Conservation (phyloP, 2,329 filamentous ascomycete species). For the Fusarium sp. region DNA sequence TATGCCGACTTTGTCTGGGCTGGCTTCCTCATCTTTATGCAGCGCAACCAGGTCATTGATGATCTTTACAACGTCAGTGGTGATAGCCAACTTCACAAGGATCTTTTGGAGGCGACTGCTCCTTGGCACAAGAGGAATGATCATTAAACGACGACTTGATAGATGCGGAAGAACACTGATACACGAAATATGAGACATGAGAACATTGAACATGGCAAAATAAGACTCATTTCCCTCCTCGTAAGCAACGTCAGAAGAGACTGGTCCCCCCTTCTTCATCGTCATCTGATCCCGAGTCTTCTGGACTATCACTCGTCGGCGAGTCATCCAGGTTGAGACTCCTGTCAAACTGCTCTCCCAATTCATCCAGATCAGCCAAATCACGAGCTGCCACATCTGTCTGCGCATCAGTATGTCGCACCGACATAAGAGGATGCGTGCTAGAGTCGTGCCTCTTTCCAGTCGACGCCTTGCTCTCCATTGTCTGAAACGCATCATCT, state of each 20-base stretch:
- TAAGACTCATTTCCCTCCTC: not conserved
- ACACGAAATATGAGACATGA: not conserved
- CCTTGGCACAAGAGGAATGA: conserved; percentile 56
- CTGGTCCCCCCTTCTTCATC: conserved; percentile 30
- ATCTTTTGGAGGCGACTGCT: conserved; percentile 54
- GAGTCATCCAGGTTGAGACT: conserved; percentile 13
- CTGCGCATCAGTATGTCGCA: conserved; percentile 17
- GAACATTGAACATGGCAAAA: not conserved
- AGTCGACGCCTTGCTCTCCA: conserved; percentile 43
- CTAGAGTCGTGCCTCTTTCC: conserved; percentile 50
- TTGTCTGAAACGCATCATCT: conserved; percentile 43
- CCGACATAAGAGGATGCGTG: conserved; percentile 32
- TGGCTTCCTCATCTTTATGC: conserved; percentile 58
- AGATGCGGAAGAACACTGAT: not conserved
- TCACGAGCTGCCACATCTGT: conserved; percentile 19
- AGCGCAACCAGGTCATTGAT: conserved; percentile 50
- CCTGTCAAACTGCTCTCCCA: conserved; percentile 22
- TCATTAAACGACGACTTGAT: conserved; percentile 40
- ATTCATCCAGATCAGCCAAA: conserved; percentile 23
- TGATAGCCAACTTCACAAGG: conserved; percentile 52
- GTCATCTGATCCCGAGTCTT: conserved; percentile 24
- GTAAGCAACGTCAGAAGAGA: not conserved
- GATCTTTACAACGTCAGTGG: conserved; percentile 53
- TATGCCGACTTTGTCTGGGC: conserved; percentile 72
- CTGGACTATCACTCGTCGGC: not conserved